A percentile compares a stretch with the other conserved stretches of the same genome.
These are phyloP conservation scores for Coemansia umbellata DNA, from an alignment of 192 early-diverging fungal species.

Conservation along the genomic window DNA sequence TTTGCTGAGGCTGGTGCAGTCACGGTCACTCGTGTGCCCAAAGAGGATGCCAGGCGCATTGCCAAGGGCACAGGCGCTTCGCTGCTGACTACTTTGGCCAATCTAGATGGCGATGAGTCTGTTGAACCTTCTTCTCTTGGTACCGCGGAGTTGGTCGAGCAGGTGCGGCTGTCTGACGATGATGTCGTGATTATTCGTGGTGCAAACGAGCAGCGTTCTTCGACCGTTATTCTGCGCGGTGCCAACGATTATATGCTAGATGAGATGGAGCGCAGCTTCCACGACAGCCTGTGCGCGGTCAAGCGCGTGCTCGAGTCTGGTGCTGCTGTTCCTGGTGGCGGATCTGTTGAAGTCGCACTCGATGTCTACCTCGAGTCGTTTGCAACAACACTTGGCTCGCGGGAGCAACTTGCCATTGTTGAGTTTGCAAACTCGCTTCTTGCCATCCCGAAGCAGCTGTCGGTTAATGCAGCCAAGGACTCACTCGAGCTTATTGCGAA, in stretches of 20 bases:
- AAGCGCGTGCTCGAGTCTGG: constrained; percentile 96
- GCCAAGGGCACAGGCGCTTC: constrained; percentile 97
- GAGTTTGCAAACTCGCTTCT: constrained; percentile 95
- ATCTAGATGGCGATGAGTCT: constrained; percentile 97
- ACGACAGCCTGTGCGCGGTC: constrained; percentile 92
- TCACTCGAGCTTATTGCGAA: constrained; percentile 96
- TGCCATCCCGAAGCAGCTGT: constrained; percentile 95
- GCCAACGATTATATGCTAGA: constrained; percentile 99
- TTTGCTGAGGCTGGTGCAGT: constrained; percentile 99
- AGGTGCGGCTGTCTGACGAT: constrained; percentile 97
- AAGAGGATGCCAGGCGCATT: constrained; percentile 96
- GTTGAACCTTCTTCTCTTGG: constrained; percentile 88
- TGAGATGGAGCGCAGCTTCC: constrained; percentile 98
- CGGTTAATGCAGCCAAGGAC: constrained; percentile 98
- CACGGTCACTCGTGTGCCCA: constrained; percentile 91
- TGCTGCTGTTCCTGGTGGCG: constrained; percentile 95
- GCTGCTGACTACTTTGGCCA: constrained; percentile 89
- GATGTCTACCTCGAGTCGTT: constrained; percentile 98
- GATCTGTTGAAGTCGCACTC: constrained; percentile 91
- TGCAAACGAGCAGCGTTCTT: constrained; percentile 64
- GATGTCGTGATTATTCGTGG: constrained; percentile 92
- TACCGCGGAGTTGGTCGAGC: constrained; percentile 91
- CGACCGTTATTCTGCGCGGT: constrained; percentile 95
- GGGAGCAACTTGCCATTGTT: constrained; percentile 97
- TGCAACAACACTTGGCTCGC: constrained; percentile 92